Conservation (phyloP, 2,329 filamentous ascomycete genomes). For the Fusarium sacchari region DNA sequence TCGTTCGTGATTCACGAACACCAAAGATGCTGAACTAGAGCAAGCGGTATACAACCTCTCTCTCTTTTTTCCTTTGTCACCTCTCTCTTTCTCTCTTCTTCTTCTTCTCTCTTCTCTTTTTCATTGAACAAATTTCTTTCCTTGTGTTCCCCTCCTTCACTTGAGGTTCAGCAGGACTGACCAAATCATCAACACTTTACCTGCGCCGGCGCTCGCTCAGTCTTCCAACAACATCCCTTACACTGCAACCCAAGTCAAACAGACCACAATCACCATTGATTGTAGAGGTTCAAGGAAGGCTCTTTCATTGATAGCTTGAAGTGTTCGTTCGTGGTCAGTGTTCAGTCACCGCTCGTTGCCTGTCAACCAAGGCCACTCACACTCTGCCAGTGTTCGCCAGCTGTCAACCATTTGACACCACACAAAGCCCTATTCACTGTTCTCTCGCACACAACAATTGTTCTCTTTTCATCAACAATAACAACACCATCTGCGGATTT, state of each 20-base stretch:
- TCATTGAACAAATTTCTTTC: slow-evolving; percentile 25
- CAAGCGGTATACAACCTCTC: slow-evolving; percentile 30
- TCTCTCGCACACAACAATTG: slow-evolving; percentile 27
- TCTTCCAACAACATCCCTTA: slow-evolving; percentile 6
- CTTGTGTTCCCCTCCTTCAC: slow-evolving; percentile 32
- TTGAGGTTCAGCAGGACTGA: slow-evolving; percentile 44
- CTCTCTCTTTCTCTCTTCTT: neutral
- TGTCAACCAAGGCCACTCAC: neutral
- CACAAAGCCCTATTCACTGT: slow-evolving; percentile 25
- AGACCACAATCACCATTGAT: slow-evolving; percentile 6
- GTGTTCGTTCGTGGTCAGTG: slow-evolving; percentile 20
- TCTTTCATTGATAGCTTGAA: neutral
- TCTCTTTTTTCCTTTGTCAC: slow-evolving; percentile 32
- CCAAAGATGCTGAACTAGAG: slow-evolving; percentile 39
- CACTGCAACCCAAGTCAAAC: neutral
- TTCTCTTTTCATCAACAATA: slow-evolving; percentile 17
- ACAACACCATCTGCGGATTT: slow-evolving; percentile 20
- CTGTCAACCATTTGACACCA: slow-evolving; percentile 18
- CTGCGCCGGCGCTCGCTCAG: slow-evolving; percentile 31
- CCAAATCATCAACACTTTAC: slow-evolving; percentile 23
- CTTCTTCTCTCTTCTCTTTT: slow-evolving; percentile 19
- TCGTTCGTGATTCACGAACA: slow-evolving; percentile 44
- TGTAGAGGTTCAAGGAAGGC: neutral
- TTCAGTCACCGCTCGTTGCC: slow-evolving; percentile 3
- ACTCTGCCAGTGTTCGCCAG: slow-evolving; percentile 38